Percentiles rank a stretch among this genome's conserved stretches.
phyloP scores from a whole-genome alignment of 768 basidiomycete species.

The Termitomyces sp. region DNA sequence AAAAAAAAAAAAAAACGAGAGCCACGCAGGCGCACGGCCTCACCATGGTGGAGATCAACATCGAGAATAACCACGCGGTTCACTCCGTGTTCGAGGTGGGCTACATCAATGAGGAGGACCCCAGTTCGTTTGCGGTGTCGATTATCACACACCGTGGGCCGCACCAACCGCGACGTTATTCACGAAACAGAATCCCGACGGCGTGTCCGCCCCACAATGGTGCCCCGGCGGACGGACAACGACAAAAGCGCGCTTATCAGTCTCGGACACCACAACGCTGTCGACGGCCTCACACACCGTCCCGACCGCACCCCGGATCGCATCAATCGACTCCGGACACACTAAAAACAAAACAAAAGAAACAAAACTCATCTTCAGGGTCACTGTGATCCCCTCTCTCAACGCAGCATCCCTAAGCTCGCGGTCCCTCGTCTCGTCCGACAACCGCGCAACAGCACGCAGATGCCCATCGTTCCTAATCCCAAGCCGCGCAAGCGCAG shows the following conservation, averaged over 20 bases:
- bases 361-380: too few species aligned
- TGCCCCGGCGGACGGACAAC: conserved; percentile 89
- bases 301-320: conserved; percentile 77
- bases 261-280: conserved; percentile 33
- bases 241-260: conserved; percentile 44
- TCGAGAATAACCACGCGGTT: conserved; percentile 83
- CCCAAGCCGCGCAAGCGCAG: conserved; percentile 51
- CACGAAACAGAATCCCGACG: conserved; percentile 92
- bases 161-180: conserved; percentile 91
- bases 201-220: conserved; percentile 87
- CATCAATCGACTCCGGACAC: conserved; percentile 68
- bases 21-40: too few species aligned
- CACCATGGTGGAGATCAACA: conserved; percentile 89
- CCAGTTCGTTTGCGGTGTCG: not conserved
- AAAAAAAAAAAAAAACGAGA: too few species aligned
- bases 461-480: conserved; percentile 57
- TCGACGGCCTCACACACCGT: conserved; percentile 90
- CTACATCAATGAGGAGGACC: too few species aligned
- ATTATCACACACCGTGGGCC: conserved; percentile 64
- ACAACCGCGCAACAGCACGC: conserved; percentile 52
- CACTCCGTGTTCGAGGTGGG: conserved; percentile 74
- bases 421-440: conserved; percentile 60
- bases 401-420: conserved; percentile 69
- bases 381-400: conserved; percentile 59
- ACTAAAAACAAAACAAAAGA: too few species aligned